Percentiles rank a stretch among this genome's conserved stretches.
phyloP scores from a whole-genome alignment of 306 rosid species.

The Acacia melanoxylon region DNA sequence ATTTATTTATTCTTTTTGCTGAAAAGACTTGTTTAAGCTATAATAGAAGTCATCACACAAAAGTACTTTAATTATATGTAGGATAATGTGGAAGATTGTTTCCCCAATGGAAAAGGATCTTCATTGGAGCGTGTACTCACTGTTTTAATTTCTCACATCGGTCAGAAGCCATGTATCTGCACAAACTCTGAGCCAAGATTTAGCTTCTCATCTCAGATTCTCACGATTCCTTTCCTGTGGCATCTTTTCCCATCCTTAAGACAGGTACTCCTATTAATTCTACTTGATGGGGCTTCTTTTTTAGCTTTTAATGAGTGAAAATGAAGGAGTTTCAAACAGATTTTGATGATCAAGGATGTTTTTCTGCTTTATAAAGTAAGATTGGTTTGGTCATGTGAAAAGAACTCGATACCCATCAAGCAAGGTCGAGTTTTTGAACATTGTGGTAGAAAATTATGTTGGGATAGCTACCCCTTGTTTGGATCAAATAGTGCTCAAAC shows the following conservation, averaged over 20 bases:
- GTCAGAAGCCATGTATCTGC: conserved; percentile 76
- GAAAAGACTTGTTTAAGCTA: conserved; percentile 11
- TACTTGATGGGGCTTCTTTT: conserved; percentile 14
- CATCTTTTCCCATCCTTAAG: conserved; percentile 66
- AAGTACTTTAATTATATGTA: conserved; percentile 46
- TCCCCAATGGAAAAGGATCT: conserved; percentile 45
- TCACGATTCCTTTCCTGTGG: conserved; percentile 89
- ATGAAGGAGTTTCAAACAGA: neutral
- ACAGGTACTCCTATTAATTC: conserved; percentile 55
- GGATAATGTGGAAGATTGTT: conserved; percentile 45
- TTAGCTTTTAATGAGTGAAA: neutral
- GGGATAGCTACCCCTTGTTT: neutral
- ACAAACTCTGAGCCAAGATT: conserved; percentile 55
- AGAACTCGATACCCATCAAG: neutral
- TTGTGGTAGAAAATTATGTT: neutral
- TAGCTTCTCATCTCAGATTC: conserved; percentile 90
- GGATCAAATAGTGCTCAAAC: neutral
- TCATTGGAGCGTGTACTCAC: conserved; percentile 76
- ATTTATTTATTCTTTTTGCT: too few relatives aligned
- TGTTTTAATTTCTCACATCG: conserved; percentile 63
- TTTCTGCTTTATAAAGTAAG: conserved; percentile 27
- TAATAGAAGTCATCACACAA: conserved; percentile 14
- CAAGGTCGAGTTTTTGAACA: neutral
- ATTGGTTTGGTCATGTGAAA: neutral
- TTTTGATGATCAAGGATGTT: neutral